Evolutionary conservation across 495 filamentous ascomycete species (phyloP).

Genomic region (Lepidopterella palustris): DNA sequence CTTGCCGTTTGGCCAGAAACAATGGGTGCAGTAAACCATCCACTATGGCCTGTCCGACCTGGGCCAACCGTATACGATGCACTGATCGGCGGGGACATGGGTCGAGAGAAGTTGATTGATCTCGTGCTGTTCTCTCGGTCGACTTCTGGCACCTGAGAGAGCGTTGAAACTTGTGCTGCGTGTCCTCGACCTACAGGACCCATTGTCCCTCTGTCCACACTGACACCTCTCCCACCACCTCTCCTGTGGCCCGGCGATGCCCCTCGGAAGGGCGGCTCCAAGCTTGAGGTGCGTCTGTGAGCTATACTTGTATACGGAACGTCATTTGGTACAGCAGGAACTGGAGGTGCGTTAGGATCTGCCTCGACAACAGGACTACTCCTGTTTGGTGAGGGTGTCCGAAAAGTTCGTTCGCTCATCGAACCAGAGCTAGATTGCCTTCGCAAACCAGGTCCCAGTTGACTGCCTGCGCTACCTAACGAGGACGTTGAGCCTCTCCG

Average conservation of each 20-base stretch:
- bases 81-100: slow-evolving; percentile 50
- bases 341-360: slow-evolving; percentile 56
- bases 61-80: slow-evolving; percentile 35
- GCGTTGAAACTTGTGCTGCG: slow-evolving; percentile 21
- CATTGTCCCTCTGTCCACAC: slow-evolving; percentile 40
- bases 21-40: slow-evolving; percentile 37
- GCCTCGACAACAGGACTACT: slow-evolving; percentile 14
- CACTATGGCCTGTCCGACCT: slow-evolving; percentile 17
- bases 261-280: slow-evolving; percentile 48
- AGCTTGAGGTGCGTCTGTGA: slow-evolving; percentile 44
- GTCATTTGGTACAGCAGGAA: slow-evolving; percentile 61
- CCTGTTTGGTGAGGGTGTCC: slow-evolving; percentile 57
- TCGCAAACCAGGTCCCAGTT: slow-evolving; percentile 45
- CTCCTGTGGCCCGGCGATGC: slow-evolving; percentile 43
- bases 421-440: slow-evolving; percentile 66
- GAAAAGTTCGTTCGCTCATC: slow-evolving; percentile 81
- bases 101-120: slow-evolving; percentile 80
- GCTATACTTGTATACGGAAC: slow-evolving; percentile 37
- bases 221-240: slow-evolving; percentile 39
- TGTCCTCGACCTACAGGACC: slow-evolving; percentile 11
- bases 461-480: slow-evolving; percentile 45
- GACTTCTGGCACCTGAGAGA: slow-evolving; percentile 41
- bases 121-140: slow-evolving; percentile 56
- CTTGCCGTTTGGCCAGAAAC: slow-evolving; percentile 13
- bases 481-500: slow-evolving; percentile 66